A percentile compares a stretch with the other conserved stretches of the same genome.
phyloP scores from a whole-genome alignment of 2,329 filamentous ascomycete genomes.

The Xylariaceae sp. region DNA sequence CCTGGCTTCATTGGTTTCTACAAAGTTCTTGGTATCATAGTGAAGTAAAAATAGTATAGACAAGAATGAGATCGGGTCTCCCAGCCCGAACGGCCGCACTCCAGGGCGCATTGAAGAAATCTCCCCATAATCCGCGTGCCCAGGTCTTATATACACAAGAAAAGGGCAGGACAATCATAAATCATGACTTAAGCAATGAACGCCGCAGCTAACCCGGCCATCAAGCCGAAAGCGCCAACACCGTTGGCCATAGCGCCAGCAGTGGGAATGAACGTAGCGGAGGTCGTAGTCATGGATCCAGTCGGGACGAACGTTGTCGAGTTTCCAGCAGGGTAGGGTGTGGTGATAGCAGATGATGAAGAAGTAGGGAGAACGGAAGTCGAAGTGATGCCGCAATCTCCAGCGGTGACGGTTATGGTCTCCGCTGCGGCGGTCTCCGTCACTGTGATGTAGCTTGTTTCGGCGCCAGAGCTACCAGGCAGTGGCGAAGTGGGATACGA shows the following conservation, averaged over 20 bases:
- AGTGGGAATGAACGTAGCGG: slow-evolving; percentile 15
- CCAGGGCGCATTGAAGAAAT: too few relatives aligned
- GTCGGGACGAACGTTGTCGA: slow-evolving; percentile 16
- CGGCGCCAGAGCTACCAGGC: background rate
- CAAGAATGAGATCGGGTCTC: too few relatives aligned
- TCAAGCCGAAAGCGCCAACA: slow-evolving; percentile 18
- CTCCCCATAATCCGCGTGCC: too few relatives aligned
- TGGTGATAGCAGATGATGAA: background rate
- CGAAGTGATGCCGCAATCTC: slow-evolving; percentile 5
- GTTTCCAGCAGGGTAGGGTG: slow-evolving; percentile 15
- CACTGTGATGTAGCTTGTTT: background rate
- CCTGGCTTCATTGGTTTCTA: too few relatives aligned
- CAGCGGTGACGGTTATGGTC: slow-evolving; percentile 19
- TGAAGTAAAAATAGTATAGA: too few relatives aligned
- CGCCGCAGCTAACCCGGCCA: slow-evolving; percentile 22
- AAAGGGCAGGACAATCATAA: too few relatives aligned
- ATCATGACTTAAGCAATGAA: slow-evolving; percentile 17
- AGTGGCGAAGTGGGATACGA: too few relatives aligned
- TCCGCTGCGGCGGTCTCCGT: background rate
- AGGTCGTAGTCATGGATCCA: slow-evolving; percentile 9
- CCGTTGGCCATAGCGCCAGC: slow-evolving; percentile 17
- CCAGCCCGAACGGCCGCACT: too few relatives aligned
- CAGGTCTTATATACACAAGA: too few relatives aligned
- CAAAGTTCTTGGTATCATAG: too few relatives aligned
- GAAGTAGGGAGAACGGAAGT: background rate